phyloP scores from a whole-genome alignment of 164 flowering plant genomes.

The Aristolochia fimbriata region DNA sequence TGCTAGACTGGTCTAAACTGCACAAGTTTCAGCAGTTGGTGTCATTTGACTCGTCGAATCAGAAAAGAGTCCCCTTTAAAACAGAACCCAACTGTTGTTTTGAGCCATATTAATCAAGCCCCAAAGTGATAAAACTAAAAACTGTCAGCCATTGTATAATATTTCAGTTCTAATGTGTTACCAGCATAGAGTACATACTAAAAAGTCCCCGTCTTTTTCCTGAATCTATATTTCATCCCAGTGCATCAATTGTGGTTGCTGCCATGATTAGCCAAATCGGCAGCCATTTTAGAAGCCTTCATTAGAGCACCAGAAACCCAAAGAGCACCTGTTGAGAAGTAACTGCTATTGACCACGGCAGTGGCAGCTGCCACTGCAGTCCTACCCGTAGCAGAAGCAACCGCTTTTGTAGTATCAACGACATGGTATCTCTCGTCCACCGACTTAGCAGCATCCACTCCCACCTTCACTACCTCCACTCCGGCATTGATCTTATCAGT shows the following conservation, averaged over 20 bases:
- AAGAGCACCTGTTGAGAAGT: slow-evolving; percentile 72
- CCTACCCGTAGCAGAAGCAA: slow-evolving; percentile 51
- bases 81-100: too few species aligned
- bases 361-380: slow-evolving; percentile 55
- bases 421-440: slow-evolving; percentile 62
- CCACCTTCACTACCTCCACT: slow-evolving; percentile 47
- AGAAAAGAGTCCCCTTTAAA: too few species aligned
- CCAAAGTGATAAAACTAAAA: too few species aligned
- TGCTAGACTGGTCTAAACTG: too few species aligned
- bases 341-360: slow-evolving; percentile 65
- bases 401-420: slow-evolving; percentile 41
- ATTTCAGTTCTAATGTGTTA: too few species aligned
- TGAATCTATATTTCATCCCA: background rate
- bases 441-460: slow-evolving; percentile 51
- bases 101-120: too few species aligned
- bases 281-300: slow-evolving; percentile 63
- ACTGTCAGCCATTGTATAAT: too few species aligned
- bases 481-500: slow-evolving; percentile 56
- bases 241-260: slow-evolving; percentile 3
- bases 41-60: too few species aligned
- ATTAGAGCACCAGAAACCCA: slow-evolving; percentile 67
- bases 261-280: slow-evolving; percentile 51
- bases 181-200: too few species aligned
- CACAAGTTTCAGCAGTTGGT: too few species aligned
- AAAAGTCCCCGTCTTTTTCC: too few species aligned